phyloP scores from a whole-genome alignment of 78 protist species.

The Isochrysis galbana region DNA sequence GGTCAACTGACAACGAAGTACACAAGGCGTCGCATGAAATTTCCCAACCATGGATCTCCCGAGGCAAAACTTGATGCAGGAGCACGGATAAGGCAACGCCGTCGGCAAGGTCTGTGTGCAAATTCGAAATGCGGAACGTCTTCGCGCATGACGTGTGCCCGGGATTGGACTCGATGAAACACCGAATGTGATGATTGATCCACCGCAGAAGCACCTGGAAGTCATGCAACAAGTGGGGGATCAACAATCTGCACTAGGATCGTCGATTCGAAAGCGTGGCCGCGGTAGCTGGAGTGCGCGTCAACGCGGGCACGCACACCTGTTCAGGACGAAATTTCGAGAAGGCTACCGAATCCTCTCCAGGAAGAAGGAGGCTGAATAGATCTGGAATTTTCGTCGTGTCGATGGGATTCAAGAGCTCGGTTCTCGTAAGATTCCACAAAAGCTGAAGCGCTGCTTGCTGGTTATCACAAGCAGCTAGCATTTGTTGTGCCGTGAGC shows the following conservation, averaged over 20 bases:
- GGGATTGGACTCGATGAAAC: background rate
- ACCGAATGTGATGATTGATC: background rate
- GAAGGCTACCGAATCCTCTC: background rate
- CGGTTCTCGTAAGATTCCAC: background rate
- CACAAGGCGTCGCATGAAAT: background rate
- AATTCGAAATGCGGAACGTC: background rate
- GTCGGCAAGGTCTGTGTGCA: background rate
- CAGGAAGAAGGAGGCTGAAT: background rate
- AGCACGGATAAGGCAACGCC: background rate
- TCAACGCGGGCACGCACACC: background rate
- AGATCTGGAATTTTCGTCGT: background rate
- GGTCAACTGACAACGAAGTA: background rate
- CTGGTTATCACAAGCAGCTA: background rate
- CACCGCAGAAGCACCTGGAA: slow-evolving; percentile 9
- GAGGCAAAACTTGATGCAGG: background rate
- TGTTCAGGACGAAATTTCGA: background rate
- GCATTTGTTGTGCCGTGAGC: background rate
- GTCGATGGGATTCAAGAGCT: background rate
- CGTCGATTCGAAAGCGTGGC: too few species aligned
- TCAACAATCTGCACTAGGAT: too few species aligned
- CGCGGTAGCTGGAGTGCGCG: too few species aligned
- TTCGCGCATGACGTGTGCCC: background rate
- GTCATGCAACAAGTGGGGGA: too few species aligned
- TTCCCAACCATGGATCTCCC: background rate
- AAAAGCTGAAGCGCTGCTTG: background rate